Conservation (phyloP, 2,329 filamentous ascomycete species). For the Dactylellina sp. region DNA sequence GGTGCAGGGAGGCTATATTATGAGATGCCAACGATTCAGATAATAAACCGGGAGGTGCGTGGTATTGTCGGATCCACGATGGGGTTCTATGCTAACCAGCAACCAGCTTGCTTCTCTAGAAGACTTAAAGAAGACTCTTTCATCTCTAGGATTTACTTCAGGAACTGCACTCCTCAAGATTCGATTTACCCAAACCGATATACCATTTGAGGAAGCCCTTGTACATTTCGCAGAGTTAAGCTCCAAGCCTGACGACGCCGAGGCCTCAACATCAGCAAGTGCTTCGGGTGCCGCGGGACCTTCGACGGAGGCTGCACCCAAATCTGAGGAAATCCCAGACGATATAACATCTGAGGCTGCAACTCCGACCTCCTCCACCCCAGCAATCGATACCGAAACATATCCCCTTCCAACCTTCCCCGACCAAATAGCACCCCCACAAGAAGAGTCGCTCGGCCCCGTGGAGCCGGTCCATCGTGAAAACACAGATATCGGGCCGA, state of each 20-base stretch:
- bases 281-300: constrained; percentile 59
- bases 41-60: constrained; percentile 77
- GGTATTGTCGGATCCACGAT: neutral
- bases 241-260: constrained; percentile 66
- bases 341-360: constrained; percentile 26
- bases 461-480: constrained; percentile 53
- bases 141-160: constrained; percentile 85
- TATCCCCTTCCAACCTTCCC: constrained; percentile 44
- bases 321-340: constrained; percentile 35
- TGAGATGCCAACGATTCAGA: constrained; percentile 84
- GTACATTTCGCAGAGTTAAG: constrained; percentile 82
- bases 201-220: constrained; percentile 87
- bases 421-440: constrained; percentile 56
- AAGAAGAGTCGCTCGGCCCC: constrained; percentile 29
- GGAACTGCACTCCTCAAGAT: constrained; percentile 84
- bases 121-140: constrained; percentile 88
- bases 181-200: constrained; percentile 79
- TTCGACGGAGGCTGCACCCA: constrained; percentile 35
- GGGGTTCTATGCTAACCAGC: neutral
- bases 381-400: constrained; percentile 30
- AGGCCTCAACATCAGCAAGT: constrained; percentile 60
- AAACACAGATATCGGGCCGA: constrained; percentile 60
- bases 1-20: constrained; percentile 84
- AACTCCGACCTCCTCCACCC: constrained; percentile 24
- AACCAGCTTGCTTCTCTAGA: constrained; percentile 73